Percentiles rank a stretch among this genome's conserved stretches.
phyloP scores from a whole-genome alignment of 106 monocot species.

The Dendrobium officinale region DNA sequence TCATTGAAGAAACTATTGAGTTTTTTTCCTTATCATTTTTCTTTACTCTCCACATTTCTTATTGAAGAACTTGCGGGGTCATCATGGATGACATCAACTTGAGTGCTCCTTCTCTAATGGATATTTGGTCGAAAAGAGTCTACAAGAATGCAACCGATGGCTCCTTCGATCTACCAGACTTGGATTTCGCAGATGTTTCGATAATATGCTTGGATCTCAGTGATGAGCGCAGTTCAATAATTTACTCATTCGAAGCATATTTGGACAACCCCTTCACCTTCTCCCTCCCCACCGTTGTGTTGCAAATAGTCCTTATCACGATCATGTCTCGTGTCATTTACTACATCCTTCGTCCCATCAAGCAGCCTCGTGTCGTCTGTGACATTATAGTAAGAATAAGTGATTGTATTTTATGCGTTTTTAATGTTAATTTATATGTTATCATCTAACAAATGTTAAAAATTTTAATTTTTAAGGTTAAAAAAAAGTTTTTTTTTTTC shows the following conservation, averaged over 20 bases:
- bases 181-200: not conserved
- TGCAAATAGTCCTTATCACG: conserved; percentile 9
- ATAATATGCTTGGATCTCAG: not conserved
- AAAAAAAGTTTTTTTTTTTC: too few species aligned
- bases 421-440: too few species aligned
- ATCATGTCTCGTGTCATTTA: conserved; percentile 10
- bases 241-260: conserved; percentile 9
- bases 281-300: conserved; percentile 16
- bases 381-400: conserved; percentile 18
- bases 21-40: not conserved
- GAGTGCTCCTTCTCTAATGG: not conserved
- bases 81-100: not conserved
- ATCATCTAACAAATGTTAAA: too few species aligned
- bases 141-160: not conserved
- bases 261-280: not conserved
- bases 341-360: conserved; percentile 27
- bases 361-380: conserved; percentile 29
- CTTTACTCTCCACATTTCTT: not conserved
- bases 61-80: not conserved
- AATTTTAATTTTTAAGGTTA: too few species aligned
- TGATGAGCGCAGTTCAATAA: not conserved
- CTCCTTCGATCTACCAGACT: not conserved
- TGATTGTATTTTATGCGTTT: not conserved
- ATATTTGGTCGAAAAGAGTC: not conserved
- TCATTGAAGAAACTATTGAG: too few species aligned